Base-by-base conservation (phyloP, 108 stramenopile genomes). In the Cyclotella cryptica region DNA sequence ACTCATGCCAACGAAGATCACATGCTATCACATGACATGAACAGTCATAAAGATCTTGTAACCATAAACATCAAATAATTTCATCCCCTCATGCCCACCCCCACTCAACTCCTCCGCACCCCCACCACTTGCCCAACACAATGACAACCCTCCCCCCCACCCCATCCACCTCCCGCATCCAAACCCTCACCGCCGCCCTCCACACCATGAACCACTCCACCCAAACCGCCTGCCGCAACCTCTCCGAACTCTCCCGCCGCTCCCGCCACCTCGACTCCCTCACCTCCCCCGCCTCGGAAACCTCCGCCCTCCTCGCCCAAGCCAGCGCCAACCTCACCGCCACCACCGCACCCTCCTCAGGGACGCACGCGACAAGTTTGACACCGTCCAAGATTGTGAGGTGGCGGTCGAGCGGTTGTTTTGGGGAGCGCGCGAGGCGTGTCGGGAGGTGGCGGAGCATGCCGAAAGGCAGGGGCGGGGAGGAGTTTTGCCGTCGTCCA, bases 341-440 rank as follows among this genome's bases (percentile, higher is more conserved):
- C n/a, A 90, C 92, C 8, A 51, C 87, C 0, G 74, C n/a, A n/a
- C 83, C 0, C 52, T 87, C 13, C 77, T 95, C 65, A 87, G 85
- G 46, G 94, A 95, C 68, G 92, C 92, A 17, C 62, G 90, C 12
- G 94, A 95, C 41, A 93, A 93, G 62, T 95, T 95, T 68, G 94
- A 95, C 70, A 95, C 94, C 15, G 88, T 89, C 0, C 67, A 47
- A 7, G 94, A 95, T 69, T 91, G 90, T 59, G 89, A 93, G 80
- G 90, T 90, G 2, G 85, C 90, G 54, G 87, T 95, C 55, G 83
- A 85, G 44, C 78, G 88, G 0, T 68, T 95, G 66, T 81, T 86
- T 47, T 80, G 86, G 45, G 92, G 92, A 11, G 87, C 92, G 21
- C 57, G 69, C 11, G 71, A 83, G 52, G 46, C 77, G 5, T 81